These are phyloP conservation scores for Claviceps spartinae DNA, from an alignment of 2,329 filamentous ascomycete species.

Conservation along the genomic window DNA sequence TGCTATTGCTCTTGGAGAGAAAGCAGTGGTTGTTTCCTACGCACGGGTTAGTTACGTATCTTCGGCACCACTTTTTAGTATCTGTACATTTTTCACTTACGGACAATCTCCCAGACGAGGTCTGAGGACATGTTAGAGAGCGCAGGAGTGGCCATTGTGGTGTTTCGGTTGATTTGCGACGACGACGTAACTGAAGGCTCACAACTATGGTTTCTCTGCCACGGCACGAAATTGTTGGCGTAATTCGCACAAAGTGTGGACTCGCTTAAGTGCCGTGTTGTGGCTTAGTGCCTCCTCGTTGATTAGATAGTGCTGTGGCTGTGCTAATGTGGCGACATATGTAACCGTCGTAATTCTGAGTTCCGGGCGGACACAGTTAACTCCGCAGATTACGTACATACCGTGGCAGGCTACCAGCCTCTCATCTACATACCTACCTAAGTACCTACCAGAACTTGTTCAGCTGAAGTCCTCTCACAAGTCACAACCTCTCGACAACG, in stretches of 20 bases:
- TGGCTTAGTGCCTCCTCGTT: slow-evolving; percentile 15
- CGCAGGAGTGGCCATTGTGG: slow-evolving; percentile 42
- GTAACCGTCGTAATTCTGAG: too few relatives aligned
- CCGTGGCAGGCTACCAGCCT: too few relatives aligned
- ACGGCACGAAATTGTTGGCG: slow-evolving; percentile 14
- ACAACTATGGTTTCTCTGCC: slow-evolving; percentile 6
- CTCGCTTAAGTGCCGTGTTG: slow-evolving; percentile 21
- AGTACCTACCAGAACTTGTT: too few relatives aligned
- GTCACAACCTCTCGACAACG: not conserved
- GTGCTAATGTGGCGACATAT: not conserved
- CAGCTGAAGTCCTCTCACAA: not conserved
- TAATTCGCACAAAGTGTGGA: slow-evolving; percentile 25
- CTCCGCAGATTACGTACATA: too few relatives aligned
- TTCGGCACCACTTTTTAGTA: not conserved
- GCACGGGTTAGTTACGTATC: not conserved
- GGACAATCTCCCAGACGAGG: slow-evolving; percentile 88
- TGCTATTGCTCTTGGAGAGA: slow-evolving; percentile 77
- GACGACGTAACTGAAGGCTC: slow-evolving; percentile 10
- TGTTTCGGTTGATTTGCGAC: slow-evolving; percentile 19
- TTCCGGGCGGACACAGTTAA: not conserved
- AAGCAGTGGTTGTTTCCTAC: slow-evolving; percentile 76
- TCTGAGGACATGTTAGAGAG: slow-evolving; percentile 72
- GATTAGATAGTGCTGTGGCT: slow-evolving; percentile 5
- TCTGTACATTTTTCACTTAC: slow-evolving; percentile 49
- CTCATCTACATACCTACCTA: too few relatives aligned